These are phyloP conservation scores for Kodamaea sp. DNA, from an alignment of 1,139 yeast species.

Conservation along the genomic window DNA sequence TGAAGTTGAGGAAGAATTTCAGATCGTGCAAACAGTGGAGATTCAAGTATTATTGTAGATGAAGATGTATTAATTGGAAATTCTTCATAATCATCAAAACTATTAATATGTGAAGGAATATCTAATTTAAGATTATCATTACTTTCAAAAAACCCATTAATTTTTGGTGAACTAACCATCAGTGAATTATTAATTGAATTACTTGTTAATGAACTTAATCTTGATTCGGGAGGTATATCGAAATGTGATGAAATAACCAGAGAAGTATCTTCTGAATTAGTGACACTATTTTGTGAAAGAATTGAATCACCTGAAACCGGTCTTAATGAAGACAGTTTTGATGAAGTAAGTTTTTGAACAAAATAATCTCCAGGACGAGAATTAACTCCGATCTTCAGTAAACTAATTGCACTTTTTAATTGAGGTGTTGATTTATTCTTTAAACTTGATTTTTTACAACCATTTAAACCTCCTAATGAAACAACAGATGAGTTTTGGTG, in stretches of 20 bases:
- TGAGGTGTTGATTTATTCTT: too few relatives aligned
- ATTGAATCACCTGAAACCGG: constrained; percentile 39
- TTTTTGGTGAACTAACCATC: constrained; percentile 5
- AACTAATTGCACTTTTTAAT: too few relatives aligned
- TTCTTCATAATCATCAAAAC: too few relatives aligned
- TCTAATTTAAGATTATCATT: background rate
- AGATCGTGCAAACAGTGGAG: background rate
- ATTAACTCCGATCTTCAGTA: too few relatives aligned
- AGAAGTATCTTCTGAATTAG: constrained; percentile 31
- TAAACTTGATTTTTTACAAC: too few relatives aligned
- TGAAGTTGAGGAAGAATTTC: too few relatives aligned
- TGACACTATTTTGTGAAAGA: constrained; percentile 28
- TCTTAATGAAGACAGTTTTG: constrained; percentile 10
- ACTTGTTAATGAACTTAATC: constrained; percentile 39
- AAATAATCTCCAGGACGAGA: constrained; percentile 39
- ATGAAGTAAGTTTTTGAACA: constrained; percentile 28
- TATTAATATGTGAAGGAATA: too few relatives aligned
- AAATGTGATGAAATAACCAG: constrained; percentile 37
- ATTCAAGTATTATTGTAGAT: constrained; percentile 23
- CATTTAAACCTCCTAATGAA: too few relatives aligned
- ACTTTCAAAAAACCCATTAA: background rate
- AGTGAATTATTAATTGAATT: constrained; percentile 20
- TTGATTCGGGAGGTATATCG: constrained; percentile 30
- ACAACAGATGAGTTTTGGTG: too few relatives aligned
- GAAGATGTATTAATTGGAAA: constrained; percentile 13